Conservation (phyloP, 148 eudicot genomes). For the Mesembryanthemum crystallinum region DNA sequence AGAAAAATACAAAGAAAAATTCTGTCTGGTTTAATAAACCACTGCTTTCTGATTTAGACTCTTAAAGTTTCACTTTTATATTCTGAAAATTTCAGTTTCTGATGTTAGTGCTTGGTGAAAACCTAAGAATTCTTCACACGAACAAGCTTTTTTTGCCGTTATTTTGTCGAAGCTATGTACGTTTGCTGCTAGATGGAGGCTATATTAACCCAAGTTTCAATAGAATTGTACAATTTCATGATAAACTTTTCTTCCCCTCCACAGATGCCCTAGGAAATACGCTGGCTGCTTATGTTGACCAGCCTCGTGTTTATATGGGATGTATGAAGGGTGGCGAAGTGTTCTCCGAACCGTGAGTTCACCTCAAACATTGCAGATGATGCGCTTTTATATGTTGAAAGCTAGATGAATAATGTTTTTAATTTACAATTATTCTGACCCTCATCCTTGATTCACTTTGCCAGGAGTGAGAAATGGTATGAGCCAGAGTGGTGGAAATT, state of each 20-base stretch:
- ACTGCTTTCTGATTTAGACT: neutral
- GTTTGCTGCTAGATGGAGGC: too few relatives aligned
- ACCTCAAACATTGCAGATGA: slow-evolving; percentile 3
- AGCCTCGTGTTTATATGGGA: slow-evolving; percentile 77
- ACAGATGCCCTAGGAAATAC: slow-evolving; percentile 71
- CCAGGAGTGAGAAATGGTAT: slow-evolving; percentile 85
- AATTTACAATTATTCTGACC: neutral
- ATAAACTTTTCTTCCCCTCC: neutral
- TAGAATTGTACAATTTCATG: too few relatives aligned
- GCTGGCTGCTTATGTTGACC: slow-evolving; percentile 63
- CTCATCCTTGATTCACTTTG: slow-evolving; percentile 19
- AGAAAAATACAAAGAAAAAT: neutral
- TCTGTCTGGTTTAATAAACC: neutral
- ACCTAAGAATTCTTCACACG: neutral
- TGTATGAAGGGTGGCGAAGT: slow-evolving; percentile 97
- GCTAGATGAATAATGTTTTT: neutral
- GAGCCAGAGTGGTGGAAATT: slow-evolving; percentile 99
- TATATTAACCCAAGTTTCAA: too few relatives aligned
- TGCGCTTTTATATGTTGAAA: neutral
- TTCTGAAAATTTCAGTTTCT: neutral
- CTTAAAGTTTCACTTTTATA: neutral
- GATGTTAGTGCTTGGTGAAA: neutral
- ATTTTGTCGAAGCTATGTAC: neutral
- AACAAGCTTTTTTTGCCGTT: neutral
- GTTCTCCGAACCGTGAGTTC: slow-evolving; percentile 74